Evolutionary conservation across 768 basidiomycete species (phyloP).

Genomic region (Rhizopogon roseolus): DNA sequence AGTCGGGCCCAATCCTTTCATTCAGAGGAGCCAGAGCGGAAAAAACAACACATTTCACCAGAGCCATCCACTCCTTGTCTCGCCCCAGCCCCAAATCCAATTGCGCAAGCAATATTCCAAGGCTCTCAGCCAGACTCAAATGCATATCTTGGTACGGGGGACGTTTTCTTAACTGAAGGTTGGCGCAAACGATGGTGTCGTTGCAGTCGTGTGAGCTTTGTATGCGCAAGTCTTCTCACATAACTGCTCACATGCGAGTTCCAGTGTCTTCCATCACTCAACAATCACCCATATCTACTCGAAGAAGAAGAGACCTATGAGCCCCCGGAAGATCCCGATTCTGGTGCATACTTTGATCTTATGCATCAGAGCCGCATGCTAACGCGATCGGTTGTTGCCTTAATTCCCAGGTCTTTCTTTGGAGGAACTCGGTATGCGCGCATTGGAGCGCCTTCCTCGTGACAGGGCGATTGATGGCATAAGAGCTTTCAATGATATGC

Average conservation of each 20-base stretch:
- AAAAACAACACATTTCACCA: constrained; percentile 38
- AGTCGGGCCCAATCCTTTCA: constrained; percentile 22
- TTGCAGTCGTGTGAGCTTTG: constrained; percentile 49
- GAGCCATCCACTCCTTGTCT: constrained; percentile 40
- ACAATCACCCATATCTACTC: constrained; percentile 54
- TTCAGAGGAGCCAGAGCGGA: constrained; percentile 34
- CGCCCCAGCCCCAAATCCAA: constrained; percentile 45
- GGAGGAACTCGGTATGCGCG: constrained; percentile 81
- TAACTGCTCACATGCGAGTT: constrained; percentile 1
- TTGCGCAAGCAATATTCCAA: constrained; percentile 42
- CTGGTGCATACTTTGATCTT: constrained; percentile 37
- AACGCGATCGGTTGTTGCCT: not conserved
- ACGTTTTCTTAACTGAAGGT: constrained; percentile 69
- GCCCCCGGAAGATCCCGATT: constrained; percentile 84
- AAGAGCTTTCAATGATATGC: constrained; percentile 78
- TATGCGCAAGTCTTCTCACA: not conserved
- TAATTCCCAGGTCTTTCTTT: constrained; percentile 56
- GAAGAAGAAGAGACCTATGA: constrained; percentile 83
- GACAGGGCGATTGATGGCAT: constrained; percentile 82
- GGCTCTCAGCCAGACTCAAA: constrained; percentile 10
- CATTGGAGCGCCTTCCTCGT: constrained; percentile 66
- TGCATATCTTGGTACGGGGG: constrained; percentile 50
- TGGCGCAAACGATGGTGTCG: constrained; percentile 80
- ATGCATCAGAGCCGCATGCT: not conserved
- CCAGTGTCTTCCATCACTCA: constrained; percentile 58